Evolutionary conservation across 768 basidiomycete genomes (phyloP).

Genomic region (Panaeolus cyanescens): DNA sequence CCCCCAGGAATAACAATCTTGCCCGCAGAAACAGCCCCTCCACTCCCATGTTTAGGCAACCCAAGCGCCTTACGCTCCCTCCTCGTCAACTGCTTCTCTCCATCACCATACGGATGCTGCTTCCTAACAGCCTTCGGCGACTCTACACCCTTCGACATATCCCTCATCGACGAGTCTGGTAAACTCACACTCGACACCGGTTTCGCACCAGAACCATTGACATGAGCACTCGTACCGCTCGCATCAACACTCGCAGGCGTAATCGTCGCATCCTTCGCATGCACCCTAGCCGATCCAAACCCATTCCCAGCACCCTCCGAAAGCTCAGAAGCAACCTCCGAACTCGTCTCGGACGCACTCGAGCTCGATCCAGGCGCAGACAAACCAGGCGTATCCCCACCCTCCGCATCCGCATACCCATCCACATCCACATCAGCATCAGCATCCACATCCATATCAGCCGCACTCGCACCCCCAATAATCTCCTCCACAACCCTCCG

Average conservation of each 20-base stretch:
- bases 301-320: conserved; percentile 2
- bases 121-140: conserved; percentile 19
- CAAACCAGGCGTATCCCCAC: conserved; percentile 22
- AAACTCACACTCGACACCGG: not conserved
- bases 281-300: not conserved
- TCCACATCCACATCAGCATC: conserved; percentile 8
- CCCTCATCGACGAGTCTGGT: conserved; percentile 10
- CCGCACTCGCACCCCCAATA: not conserved
- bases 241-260: not conserved
- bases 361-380: conserved; percentile 19
- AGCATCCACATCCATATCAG: conserved; percentile 16
- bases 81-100: conserved; percentile 53
- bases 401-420: conserved; percentile 13
- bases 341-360: conserved; percentile 15
- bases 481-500: not conserved
- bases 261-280: not conserved
- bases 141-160: conserved; percentile 17
- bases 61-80: conserved; percentile 72
- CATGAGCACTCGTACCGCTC: not conserved
- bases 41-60: conserved; percentile 50
- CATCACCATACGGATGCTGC: conserved; percentile 13
- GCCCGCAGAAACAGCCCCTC: conserved; percentile 41
- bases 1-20: conserved; percentile 74
- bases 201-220: not conserved
- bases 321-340: conserved; percentile 10